These are phyloP conservation scores for Ceratocystis albifundus DNA, from an alignment of 2,329 filamentous ascomycete species.

Conservation along the genomic window DNA sequence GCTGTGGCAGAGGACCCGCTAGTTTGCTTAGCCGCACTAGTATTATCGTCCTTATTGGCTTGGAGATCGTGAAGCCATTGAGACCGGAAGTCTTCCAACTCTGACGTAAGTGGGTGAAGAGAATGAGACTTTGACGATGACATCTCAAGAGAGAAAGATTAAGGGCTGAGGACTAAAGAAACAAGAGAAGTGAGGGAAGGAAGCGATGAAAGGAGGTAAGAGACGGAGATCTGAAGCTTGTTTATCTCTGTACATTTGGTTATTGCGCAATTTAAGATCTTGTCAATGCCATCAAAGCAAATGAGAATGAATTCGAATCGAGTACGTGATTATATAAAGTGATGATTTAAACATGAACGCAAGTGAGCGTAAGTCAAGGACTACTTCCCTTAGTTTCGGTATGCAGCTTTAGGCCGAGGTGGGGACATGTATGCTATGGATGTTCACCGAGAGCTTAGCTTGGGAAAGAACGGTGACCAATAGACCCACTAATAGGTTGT, in stretches of 20 bases:
- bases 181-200: neutral
- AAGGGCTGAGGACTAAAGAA: neutral
- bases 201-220: neutral
- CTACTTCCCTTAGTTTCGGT: neutral
- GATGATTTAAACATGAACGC: neutral
- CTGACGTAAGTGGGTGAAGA: constrained; percentile 33
- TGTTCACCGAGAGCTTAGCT: neutral
- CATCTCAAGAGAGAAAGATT: neutral
- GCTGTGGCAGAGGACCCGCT: constrained; percentile 8
- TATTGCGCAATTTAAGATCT: neutral
- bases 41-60: neutral
- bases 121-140: neutral
- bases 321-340: neutral
- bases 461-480: neutral
- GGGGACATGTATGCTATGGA: neutral
- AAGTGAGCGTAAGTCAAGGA: too few species aligned
- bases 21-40: constrained; percentile 30
- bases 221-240: neutral
- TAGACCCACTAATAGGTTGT: neutral
- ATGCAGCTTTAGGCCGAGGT: neutral
- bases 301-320: neutral
- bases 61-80: constrained; percentile 75
- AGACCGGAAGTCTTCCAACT: constrained; percentile 74
- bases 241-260: neutral
- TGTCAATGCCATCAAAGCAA: too few species aligned